Conservation (phyloP, 1,139 yeast species). For the Hemisphaericaspora xylofermentans region DNA sequence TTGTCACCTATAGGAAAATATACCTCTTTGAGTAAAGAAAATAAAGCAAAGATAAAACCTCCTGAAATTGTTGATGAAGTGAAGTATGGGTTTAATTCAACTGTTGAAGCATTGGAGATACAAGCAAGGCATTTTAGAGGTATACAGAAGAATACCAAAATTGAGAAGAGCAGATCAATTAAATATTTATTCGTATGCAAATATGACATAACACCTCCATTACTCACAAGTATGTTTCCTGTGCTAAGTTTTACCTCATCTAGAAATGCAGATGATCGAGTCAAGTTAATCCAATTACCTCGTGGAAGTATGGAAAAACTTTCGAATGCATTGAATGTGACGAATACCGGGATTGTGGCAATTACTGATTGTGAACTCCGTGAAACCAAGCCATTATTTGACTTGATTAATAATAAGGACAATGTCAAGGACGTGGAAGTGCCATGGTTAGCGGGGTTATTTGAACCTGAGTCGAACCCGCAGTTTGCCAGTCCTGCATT, state of each 20-base stretch:
- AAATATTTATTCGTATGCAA: constrained; percentile 55
- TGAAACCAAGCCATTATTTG: constrained; percentile 30
- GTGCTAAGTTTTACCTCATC: constrained; percentile 49
- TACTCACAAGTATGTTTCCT: constrained; percentile 55
- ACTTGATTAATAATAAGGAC: constrained; percentile 28
- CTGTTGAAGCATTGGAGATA: constrained; percentile 47
- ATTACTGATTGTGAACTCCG: constrained; percentile 19
- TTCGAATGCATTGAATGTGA: constrained; percentile 30
- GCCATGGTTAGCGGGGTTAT: constrained; percentile 45
- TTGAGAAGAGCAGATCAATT: constrained; percentile 16
- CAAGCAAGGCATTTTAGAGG: constrained; percentile 35
- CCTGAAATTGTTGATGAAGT: constrained; percentile 29
- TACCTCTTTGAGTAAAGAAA: constrained; percentile 18
- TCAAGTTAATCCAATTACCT: constrained; percentile 57
- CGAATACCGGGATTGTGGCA: constrained; percentile 31
- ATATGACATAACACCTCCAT: constrained; percentile 48
- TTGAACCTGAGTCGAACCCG: constrained; percentile 15
- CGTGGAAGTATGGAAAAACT: constrained; percentile 41
- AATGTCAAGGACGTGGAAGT: constrained; percentile 38
- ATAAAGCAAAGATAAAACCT: constrained; percentile 11
- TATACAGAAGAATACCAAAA: constrained; percentile 8
- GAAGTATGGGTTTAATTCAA: constrained; percentile 55
- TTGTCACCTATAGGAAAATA: constrained; percentile 40
- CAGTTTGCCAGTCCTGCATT: constrained; percentile 33
- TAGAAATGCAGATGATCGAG: constrained; percentile 21